phyloP scores from a whole-genome alignment of 148 eudicot genomes.

The Simmondsia chinensis region DNA sequence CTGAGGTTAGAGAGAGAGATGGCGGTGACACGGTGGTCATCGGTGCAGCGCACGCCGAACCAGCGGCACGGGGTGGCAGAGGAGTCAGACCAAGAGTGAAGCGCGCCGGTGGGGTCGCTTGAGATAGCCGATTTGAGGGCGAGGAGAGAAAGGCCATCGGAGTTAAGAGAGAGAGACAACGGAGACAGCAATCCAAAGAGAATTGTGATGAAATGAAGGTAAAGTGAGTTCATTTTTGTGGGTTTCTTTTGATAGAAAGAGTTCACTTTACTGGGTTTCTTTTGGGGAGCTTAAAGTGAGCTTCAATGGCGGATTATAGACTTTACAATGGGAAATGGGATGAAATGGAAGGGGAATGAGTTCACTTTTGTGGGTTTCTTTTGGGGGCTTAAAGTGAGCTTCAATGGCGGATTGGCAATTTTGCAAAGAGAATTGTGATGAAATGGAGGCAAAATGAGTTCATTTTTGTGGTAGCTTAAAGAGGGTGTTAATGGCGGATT shows the following conservation, averaged over 20 bases:
- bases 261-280: too few relatives aligned
- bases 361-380: too few relatives aligned
- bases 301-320: too few relatives aligned
- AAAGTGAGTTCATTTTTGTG: conserved; percentile 5
- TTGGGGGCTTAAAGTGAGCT: too few relatives aligned
- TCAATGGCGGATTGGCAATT: too few relatives aligned
- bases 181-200: neutral
- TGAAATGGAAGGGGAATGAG: too few relatives aligned
- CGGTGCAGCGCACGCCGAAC: conserved; percentile 56
- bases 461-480: conserved; percentile 12
- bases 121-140: conserved; percentile 76
- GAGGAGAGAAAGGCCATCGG: conserved; percentile 78
- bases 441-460: conserved; percentile 4
- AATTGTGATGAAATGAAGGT: conserved; percentile 4
- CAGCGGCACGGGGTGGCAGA: conserved; percentile 60
- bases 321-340: too few relatives aligned
- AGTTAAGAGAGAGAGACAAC: conserved; percentile 32
- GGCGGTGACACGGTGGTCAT: conserved; percentile 25
- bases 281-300: too few relatives aligned
- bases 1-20: conserved; percentile 39
- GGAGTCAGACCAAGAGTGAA: conserved; percentile 46
- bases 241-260: too few relatives aligned
- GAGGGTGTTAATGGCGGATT: too few relatives aligned
- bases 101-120: conserved; percentile 47
- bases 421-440: neutral